Conservation (phyloP, 371 early-diverging fungal genomes). For the Rhizopus arrhizus region DNA sequence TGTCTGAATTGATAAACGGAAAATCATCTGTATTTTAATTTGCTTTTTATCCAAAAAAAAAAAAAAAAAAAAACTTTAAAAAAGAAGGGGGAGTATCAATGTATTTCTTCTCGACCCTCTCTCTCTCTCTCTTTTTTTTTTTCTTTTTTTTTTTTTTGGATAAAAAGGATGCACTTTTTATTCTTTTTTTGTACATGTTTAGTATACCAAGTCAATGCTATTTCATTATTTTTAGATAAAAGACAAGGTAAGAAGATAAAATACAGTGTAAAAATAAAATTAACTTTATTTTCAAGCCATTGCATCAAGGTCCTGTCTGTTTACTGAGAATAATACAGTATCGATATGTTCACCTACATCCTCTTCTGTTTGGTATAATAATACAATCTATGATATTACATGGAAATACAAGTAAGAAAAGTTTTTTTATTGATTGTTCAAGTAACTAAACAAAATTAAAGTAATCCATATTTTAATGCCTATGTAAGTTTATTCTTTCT, state of each 20-base stretch:
- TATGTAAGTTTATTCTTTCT: constrained; percentile 23
- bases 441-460: constrained; percentile 1
- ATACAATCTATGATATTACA: constrained; percentile 43
- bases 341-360: constrained; percentile 39
- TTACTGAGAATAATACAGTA: constrained; percentile 31
- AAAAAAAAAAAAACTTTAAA: too few species aligned
- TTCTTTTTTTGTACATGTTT: constrained; percentile 3
- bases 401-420: constrained; percentile 50
- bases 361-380: constrained; percentile 39
- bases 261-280: not conserved
- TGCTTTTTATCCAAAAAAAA: too few species aligned
- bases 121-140: too few species aligned
- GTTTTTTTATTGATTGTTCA: not conserved
- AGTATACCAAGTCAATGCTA: not conserved
- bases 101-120: too few species aligned
- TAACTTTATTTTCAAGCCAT: constrained; percentile 24
- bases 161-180: constrained; percentile 5
- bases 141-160: too few species aligned
- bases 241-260: constrained; percentile 26
- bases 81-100: too few species aligned
- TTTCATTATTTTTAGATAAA: constrained; percentile 14
- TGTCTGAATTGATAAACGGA: too few species aligned
- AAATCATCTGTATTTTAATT: too few species aligned
- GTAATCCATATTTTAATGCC: constrained; percentile 29
- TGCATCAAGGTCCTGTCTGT: constrained; percentile 37